phyloP scores from a whole-genome alignment of 495 filamentous ascomycete species.

The Podospora pseudopauciseta region DNA sequence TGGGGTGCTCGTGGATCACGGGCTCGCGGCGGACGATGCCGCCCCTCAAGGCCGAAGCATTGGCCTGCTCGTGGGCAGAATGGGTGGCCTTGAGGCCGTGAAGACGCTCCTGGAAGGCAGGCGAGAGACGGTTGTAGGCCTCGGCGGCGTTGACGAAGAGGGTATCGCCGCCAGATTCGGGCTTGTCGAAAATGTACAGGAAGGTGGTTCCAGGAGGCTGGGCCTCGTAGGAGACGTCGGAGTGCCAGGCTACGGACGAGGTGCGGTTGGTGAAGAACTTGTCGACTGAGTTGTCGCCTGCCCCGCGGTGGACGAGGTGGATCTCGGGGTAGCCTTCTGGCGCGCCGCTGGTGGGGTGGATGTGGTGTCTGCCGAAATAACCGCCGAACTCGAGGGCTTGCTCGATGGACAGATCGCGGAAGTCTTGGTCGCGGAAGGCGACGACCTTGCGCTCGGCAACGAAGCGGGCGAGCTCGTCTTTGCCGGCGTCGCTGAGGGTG shows the following conservation, averaged over 20 bases:
- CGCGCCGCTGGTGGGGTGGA: constrained; percentile 73
- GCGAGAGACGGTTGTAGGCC: constrained; percentile 74
- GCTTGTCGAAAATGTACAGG: constrained; percentile 72
- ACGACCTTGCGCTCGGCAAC: constrained; percentile 78
- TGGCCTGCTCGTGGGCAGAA: constrained; percentile 69
- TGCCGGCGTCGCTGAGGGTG: constrained; percentile 60
- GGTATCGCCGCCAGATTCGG: constrained; percentile 76
- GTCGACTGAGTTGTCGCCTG: constrained; percentile 55
- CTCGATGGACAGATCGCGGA: constrained; percentile 68
- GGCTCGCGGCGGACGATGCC: constrained; percentile 69
- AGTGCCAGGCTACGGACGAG: constrained; percentile 74
- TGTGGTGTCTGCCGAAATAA: constrained; percentile 79
- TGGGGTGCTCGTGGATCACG: constrained; percentile 65
- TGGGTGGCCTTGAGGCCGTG: constrained; percentile 76
- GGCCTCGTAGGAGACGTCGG: constrained; percentile 75
- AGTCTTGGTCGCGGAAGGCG: constrained; percentile 75
- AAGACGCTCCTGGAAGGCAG: constrained; percentile 64
- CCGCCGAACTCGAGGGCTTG: constrained; percentile 66
- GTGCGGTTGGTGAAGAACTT: constrained; percentile 61
- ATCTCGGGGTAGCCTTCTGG: constrained; percentile 70
- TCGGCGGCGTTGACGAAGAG: constrained; percentile 68
- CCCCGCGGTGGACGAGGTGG: constrained; percentile 73
- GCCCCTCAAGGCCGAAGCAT: constrained; percentile 50
- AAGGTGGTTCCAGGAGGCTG: constrained; percentile 87
- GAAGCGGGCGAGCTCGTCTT: constrained; percentile 76